phyloP scores from a whole-genome alignment of 805 yeast species.

The Jamesozyma jinghongensis region DNA sequence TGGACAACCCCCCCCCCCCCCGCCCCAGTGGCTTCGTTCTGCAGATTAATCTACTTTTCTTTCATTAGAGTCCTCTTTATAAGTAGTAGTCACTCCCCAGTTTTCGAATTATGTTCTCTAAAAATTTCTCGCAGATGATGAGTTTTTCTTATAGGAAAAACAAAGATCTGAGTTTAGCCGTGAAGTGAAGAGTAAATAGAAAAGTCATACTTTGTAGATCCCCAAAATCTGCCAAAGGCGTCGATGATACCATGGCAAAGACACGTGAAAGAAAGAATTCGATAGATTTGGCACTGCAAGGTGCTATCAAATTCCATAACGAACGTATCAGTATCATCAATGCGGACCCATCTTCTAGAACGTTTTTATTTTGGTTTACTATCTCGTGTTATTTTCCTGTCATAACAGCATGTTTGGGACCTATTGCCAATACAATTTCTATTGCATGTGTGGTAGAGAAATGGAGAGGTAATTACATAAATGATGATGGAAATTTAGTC shows the following conservation, averaged over 20 bases:
- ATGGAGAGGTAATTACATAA: constrained; percentile 40
- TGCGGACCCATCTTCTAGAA: constrained; percentile 18
- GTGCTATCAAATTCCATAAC: constrained; percentile 15
- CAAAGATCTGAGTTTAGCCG: too few species aligned
- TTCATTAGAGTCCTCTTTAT: too few species aligned
- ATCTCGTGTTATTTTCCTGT: constrained; percentile 66
- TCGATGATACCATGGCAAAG: constrained; percentile 2
- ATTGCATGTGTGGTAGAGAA: constrained; percentile 59
- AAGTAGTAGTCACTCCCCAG: too few species aligned
- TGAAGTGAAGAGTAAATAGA: too few species aligned
- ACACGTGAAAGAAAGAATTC: not conserved
- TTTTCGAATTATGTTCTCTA: too few species aligned
- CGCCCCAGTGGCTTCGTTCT: too few species aligned
- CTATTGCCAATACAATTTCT: constrained; percentile 66
- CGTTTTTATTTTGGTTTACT: constrained; percentile 46
- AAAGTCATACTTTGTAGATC: too few species aligned
- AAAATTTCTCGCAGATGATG: too few species aligned
- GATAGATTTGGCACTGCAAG: constrained; percentile 3
- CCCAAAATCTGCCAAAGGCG: not conserved
- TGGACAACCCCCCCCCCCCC: too few species aligned
- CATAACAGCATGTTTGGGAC: constrained; percentile 69
- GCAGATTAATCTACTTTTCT: too few species aligned
- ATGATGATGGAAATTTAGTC: constrained; percentile 7
- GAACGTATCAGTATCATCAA: constrained; percentile 22
- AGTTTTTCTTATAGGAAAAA: too few species aligned